Percentiles rank a stretch among this genome's conserved stretches.
Conservation (phyloP, 75 land plant genomes). For the Pinus taeda region DNA sequence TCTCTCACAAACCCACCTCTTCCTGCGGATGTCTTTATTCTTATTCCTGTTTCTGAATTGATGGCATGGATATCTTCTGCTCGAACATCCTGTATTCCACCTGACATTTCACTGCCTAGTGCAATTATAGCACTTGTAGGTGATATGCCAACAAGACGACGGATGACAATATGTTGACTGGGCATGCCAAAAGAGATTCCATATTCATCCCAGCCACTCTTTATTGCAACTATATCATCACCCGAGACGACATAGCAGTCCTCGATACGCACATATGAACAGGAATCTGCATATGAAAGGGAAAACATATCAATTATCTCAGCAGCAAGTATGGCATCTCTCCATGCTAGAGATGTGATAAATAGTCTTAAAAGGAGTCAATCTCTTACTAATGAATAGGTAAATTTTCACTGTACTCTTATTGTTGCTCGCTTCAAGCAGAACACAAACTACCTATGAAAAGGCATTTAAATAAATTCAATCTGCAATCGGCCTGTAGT, state of each 20-base stretch:
- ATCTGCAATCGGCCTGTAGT: no score
- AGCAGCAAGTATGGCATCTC: not conserved
- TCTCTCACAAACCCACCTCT: conserved; percentile 63
- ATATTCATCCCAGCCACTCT: conserved; percentile 82
- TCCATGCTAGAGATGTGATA: not conserved
- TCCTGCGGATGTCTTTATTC: conserved; percentile 61
- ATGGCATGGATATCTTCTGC: conserved; percentile 32
- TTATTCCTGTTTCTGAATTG: conserved; percentile 32
- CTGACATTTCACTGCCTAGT: conserved; percentile 65
- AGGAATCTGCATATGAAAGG: conserved; percentile 41
- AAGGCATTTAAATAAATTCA: no score
- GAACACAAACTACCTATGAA: no score
- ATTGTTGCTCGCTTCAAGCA: not conserved
- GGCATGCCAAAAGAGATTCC: conserved; percentile 56
- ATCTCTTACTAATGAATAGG: not conserved
- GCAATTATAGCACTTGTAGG: conserved; percentile 47
- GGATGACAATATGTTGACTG: conserved; percentile 42
- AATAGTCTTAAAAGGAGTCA: not conserved
- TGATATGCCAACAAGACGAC: conserved; percentile 44
- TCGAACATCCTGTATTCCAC: conserved; percentile 43
- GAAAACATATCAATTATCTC: conserved; percentile 3
- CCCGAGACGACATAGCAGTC: conserved; percentile 65
- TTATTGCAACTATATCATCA: conserved; percentile 65
- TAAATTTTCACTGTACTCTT: not conserved
- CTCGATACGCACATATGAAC: conserved; percentile 58